phyloP scores from a whole-genome alignment of 257 asterid genomes.

The Rhazya stricta region DNA sequence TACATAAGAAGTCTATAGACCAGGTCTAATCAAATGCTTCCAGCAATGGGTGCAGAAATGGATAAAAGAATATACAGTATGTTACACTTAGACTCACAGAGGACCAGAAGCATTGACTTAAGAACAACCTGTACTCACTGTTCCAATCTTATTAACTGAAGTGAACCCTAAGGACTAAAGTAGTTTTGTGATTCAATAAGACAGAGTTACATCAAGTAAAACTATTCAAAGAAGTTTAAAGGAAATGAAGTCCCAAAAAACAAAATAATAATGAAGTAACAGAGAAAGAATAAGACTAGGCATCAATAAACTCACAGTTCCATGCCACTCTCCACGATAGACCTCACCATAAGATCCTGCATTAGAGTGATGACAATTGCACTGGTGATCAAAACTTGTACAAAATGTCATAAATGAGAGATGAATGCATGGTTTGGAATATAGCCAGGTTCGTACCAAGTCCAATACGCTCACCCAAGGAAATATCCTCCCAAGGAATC shows the following conservation, averaged over 20 bases:
- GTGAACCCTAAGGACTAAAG: background rate
- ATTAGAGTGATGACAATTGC: conserved; percentile 24
- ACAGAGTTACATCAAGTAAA: conserved; percentile 1
- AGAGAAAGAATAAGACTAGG: conserved; percentile 4
- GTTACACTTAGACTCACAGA: background rate
- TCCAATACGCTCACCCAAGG: conserved; percentile 99
- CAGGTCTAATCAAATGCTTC: background rate
- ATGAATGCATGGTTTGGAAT: conserved; percentile 17
- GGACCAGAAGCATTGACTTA: background rate
- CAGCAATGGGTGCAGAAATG: background rate
- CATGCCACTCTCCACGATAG: conserved; percentile 97
- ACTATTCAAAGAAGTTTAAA: background rate
- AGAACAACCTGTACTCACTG: background rate
- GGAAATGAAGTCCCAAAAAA: conserved; percentile 3
- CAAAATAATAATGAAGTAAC: background rate
- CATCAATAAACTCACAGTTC: conserved; percentile 71
- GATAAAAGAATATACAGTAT: background rate
- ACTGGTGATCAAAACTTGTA: conserved; percentile 9
- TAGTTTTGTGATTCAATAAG: background rate
- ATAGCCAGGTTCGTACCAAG: conserved; percentile 64
- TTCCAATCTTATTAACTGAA: background rate
- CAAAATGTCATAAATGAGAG: conserved; percentile 17
- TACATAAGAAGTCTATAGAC: too few relatives aligned
- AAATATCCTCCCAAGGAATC: conserved; percentile 85
- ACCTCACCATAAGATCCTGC: conserved; percentile 98